A percentile compares a stretch with the other conserved stretches of the same genome.
Conservation (phyloP, 2,329 filamentous ascomycete genomes). For the Penicillium oxalicum region DNA sequence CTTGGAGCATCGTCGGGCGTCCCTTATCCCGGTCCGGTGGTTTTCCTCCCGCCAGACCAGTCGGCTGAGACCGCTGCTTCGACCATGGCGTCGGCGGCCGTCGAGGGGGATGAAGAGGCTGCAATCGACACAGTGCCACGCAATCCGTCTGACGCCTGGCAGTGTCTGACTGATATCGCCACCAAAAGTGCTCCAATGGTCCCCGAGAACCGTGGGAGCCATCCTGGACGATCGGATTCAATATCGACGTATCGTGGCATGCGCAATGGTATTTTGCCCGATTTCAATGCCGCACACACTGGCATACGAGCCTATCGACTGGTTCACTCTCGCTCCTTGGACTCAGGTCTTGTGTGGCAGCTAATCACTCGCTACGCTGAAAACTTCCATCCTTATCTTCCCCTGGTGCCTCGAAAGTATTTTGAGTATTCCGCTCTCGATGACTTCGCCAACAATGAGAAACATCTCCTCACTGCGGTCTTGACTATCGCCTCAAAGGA, state of each 20-base stretch:
- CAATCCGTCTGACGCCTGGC: constrained; percentile 47
- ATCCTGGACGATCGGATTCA: constrained; percentile 20
- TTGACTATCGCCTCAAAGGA: constrained; percentile 67
- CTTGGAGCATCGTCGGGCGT: constrained; percentile 19
- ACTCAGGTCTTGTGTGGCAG: constrained; percentile 47
- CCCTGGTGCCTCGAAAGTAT: constrained; percentile 57
- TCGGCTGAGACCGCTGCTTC: constrained; percentile 3
- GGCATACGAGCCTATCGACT: constrained; percentile 40
- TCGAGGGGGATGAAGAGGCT: constrained; percentile 34
- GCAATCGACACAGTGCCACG: constrained; percentile 41
- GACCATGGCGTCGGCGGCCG: constrained; percentile 15
- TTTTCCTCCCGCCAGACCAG: constrained; percentile 31
- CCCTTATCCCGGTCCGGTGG: constrained; percentile 30
- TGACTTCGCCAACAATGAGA: constrained; percentile 55
- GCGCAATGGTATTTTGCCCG: constrained; percentile 22
- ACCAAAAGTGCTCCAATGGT: constrained; percentile 29
- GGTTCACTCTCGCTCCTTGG: constrained; percentile 41
- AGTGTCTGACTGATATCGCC: constrained; percentile 43
- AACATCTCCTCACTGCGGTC: constrained; percentile 63
- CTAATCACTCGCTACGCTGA: constrained; percentile 56
- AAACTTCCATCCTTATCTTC: constrained; percentile 65
- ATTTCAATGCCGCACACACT: constrained; percentile 21
- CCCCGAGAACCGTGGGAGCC: constrained; percentile 15
- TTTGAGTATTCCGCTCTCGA: constrained; percentile 51
- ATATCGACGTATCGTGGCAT: constrained; percentile 23